Evolutionary conservation across 2,329 filamentous ascomycete species (phyloP), one percentile per base, ranked within the genome.

Genomic region (Fusarium solani-melongenae): DNA sequence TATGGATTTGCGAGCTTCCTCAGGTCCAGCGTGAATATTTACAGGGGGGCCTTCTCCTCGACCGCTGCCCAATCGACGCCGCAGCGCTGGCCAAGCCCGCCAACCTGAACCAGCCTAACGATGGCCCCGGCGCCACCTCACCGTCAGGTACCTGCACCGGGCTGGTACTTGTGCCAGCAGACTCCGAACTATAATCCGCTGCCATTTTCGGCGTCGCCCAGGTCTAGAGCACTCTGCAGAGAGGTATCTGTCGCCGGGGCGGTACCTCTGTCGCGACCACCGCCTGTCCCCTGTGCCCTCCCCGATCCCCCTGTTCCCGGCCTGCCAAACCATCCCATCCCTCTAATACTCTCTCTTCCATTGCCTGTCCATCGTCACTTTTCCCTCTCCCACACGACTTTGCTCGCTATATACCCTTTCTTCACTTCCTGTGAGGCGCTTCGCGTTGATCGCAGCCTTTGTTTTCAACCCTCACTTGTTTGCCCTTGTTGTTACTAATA

Each of bases 61-160:
- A 36, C 11, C 49, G 46, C 57, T 51, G 55, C 63, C 74, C 74
- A 73, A 75, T 71, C 72, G 67, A 64, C 49, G 67, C 39, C 46
- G 67, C 46, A 58, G 73, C 66, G 61, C 49, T 68, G 67, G 67
- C 70, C 76, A 76, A 75, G 72, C 61, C 72, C 67, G 69, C 70
- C 75, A 73, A 78, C 76, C 74, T 78, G 76, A 78, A 78, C 75
- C 73, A 78, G 72, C 69, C 74, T 78, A 77, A 74, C 57, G 49
- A 64, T 46, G 58, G 51, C 64, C 64, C 62, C 66, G 66, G 62
- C 64, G 62, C 44, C 62, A 71, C 49, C 72, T 73, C 70, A 74
- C 76, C 65, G 64, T 74, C 64, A 75, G 61, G 76, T 78, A 77
- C 59, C 66, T 70, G 49, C 38, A 53, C 60, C 66, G 58, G 31